phyloP scores from a whole-genome alignment of 352 stramenopile genomes.

The Globisporangium lucens region DNA sequence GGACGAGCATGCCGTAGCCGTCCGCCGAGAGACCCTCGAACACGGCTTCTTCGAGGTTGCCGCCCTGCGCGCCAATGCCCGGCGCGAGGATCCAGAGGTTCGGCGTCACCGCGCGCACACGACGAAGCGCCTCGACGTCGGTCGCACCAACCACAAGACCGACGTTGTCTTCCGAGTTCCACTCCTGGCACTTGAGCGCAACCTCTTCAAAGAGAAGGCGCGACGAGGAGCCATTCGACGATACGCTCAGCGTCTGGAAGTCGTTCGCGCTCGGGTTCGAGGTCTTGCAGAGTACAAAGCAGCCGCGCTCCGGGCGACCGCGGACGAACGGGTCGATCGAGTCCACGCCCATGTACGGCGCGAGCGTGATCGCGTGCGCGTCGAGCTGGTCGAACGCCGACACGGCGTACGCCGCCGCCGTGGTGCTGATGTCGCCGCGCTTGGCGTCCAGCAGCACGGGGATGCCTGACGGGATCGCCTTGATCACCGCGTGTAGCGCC shows the following conservation, averaged over 20 bases:
- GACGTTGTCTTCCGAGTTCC: conserved; percentile 89
- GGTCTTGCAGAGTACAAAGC: conserved; percentile 99
- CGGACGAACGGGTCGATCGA: conserved; percentile 97
- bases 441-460: conserved; percentile 98
- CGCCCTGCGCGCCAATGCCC: conserved; percentile 93
- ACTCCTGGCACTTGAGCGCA: conserved; percentile 86
- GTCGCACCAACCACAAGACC: conserved; percentile 98
- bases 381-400: conserved; percentile 92
- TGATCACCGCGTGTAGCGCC: conserved; percentile 91
- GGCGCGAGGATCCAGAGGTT: conserved; percentile 97
- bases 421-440: conserved; percentile 98
- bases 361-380: conserved; percentile 95
- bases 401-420: conserved; percentile 94
- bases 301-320: conserved; percentile 77
- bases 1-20: conserved; percentile 93
- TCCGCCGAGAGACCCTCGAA: conserved; percentile 72
- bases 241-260: conserved; percentile 87
- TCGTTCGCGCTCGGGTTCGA: conserved; percentile 98
- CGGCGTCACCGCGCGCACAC: conserved; percentile 80
- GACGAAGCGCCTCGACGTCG: conserved; percentile 88
- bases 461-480: conserved; percentile 86
- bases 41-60: conserved; percentile 90
- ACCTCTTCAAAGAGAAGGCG: conserved; percentile 89
- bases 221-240: not conserved
- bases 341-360: conserved; percentile 98